Evolutionary conservation across 495 filamentous ascomycete genomes (phyloP).

Genomic region (Neurospora intermedia): DNA sequence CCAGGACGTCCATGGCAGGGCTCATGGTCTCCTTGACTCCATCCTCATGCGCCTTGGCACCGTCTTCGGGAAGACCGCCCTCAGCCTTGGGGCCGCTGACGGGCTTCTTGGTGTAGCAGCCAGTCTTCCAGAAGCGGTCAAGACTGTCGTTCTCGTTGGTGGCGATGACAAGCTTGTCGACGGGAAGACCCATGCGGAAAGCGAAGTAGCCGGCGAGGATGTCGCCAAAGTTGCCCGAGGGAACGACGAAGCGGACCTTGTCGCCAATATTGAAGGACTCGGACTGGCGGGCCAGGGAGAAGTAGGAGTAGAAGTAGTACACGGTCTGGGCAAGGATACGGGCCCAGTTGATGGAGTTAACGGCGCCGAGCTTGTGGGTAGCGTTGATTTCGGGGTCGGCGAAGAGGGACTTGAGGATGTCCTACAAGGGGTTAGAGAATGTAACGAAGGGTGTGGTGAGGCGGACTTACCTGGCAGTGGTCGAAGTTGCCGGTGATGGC

Average conservation of each 20-base stretch:
- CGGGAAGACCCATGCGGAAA: slow-evolving; percentile 78
- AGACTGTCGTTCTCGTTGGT: slow-evolving; percentile 93
- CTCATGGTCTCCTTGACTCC: slow-evolving; percentile 78
- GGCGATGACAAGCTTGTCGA: slow-evolving; percentile 72
- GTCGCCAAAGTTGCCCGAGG: slow-evolving; percentile 95
- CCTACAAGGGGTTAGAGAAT: slow-evolving; percentile 30
- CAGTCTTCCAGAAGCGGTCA: slow-evolving; percentile 73
- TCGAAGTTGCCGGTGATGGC: slow-evolving; percentile 84
- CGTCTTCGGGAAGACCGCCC: slow-evolving; percentile 48
- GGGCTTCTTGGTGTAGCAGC: slow-evolving; percentile 67
- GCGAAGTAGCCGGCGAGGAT: slow-evolving; percentile 91
- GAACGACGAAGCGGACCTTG: slow-evolving; percentile 70
- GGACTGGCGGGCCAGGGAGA: slow-evolving; percentile 51
- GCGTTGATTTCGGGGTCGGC: slow-evolving; percentile 64
- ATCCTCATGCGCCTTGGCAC: slow-evolving; percentile 52
- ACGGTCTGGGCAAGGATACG: slow-evolving; percentile 88
- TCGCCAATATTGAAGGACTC: slow-evolving; percentile 38
- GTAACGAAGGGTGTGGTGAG: not conserved
- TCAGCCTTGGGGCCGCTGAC: slow-evolving; percentile 42
- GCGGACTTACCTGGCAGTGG: slow-evolving; percentile 62
- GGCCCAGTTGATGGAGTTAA: slow-evolving; percentile 87
- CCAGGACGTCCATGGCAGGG: slow-evolving; percentile 95
- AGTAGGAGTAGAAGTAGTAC: slow-evolving; percentile 90
- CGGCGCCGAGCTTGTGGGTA: slow-evolving; percentile 65
- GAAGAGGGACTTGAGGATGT: slow-evolving; percentile 90